Evolutionary conservation across 768 basidiomycete species (phyloP).

Genomic region (Kwoniella bestiolae): DNA sequence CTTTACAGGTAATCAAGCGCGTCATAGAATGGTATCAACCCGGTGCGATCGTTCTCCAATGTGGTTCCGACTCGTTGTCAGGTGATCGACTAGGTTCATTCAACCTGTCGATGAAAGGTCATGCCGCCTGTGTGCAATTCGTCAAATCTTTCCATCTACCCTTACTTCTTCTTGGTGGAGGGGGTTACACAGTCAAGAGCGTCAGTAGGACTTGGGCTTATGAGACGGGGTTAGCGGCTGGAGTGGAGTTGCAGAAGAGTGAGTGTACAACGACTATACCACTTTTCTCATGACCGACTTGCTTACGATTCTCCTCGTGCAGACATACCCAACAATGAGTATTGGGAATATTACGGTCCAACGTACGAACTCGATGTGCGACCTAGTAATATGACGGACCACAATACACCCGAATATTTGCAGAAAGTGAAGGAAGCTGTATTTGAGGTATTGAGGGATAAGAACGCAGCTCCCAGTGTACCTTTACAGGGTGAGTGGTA

Average conservation of each 20-base stretch:
- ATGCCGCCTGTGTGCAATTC: slow-evolving; percentile 96
- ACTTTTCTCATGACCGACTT: background rate
- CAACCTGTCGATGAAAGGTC: slow-evolving; percentile 95
- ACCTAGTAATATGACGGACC: slow-evolving; percentile 89
- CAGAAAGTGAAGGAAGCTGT: slow-evolving; percentile 91
- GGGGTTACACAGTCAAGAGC: slow-evolving; percentile 98
- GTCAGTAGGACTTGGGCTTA: slow-evolving; percentile 97
- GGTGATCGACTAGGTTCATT: slow-evolving; percentile 95
- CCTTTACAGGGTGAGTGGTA: slow-evolving; percentile 76
- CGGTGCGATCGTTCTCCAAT: slow-evolving; percentile 92
- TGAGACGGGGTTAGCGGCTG: slow-evolving; percentile 97
- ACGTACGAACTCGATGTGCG: slow-evolving; percentile 95
- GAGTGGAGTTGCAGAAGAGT: slow-evolving; percentile 88
- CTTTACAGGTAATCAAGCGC: slow-evolving; percentile 80
- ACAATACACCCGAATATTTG: slow-evolving; percentile 90
- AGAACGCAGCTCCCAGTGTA: slow-evolving; percentile 86
- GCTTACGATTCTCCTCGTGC: background rate
- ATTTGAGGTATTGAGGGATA: slow-evolving; percentile 83
- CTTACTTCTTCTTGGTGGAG: slow-evolving; percentile 90
- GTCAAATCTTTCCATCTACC: slow-evolving; percentile 96
- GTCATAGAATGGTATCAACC: slow-evolving; percentile 96
- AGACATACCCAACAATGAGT: slow-evolving; percentile 99
- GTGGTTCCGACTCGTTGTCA: slow-evolving; percentile 94
- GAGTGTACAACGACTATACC: slow-evolving; percentile 29
- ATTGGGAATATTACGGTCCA: slow-evolving; percentile 98